Evolutionary conservation across 768 basidiomycete species (phyloP), one percentile per base, ranked within the genome.

Genomic region (Lactarius vividus): DNA sequence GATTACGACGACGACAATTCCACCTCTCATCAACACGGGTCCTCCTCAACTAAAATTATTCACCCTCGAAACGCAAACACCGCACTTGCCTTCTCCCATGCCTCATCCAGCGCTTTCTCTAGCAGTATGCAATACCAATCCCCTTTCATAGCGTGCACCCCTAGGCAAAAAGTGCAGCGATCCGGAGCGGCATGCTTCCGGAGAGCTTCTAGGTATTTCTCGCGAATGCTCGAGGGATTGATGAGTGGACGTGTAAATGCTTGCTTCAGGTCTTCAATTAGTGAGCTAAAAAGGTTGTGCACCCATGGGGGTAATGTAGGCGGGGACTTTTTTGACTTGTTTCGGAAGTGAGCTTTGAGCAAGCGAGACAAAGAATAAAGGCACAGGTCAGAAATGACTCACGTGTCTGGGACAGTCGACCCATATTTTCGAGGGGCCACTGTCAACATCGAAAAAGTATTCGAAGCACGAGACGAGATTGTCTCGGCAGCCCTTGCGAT

Each of bases 361-460:
- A 1, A 13, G 46, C 46, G 23, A 18, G 46, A 15, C 23, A 49
- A n/a, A n/a, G 10, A 26, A 7, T 11, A 10, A 26, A 26, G 11
- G 35, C 11, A 4, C 46, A 15, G 23, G 46, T 26, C 11, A 4
- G 23, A 49, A 11, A 4, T 4, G 16, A 31, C 28, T 28, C 28
- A 23, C 23, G 0, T 49, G 8, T 23, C 15, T 9, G 23, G 59
- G 59, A 31, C 54, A 61, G 7, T 15, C 26, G 1, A 49, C 8
- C 64, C 64, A 65, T 15, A 65, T 61, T 18, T 31, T 65, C 4
- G 64, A 65, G 6, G 59, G 64, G 8, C 64, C 59, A 0, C 4
- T 49, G 15, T 7, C n/a, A 35, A 11, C 2, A 16, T 66, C 23
- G 16, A 62, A 39, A 37, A 66, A 62, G 0, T 46, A 52, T 23